Evolutionary conservation across 331 rosid genomes (phyloP), one percentile per base, ranked within the genome.

Genomic region (Rosa hybrid): DNA sequence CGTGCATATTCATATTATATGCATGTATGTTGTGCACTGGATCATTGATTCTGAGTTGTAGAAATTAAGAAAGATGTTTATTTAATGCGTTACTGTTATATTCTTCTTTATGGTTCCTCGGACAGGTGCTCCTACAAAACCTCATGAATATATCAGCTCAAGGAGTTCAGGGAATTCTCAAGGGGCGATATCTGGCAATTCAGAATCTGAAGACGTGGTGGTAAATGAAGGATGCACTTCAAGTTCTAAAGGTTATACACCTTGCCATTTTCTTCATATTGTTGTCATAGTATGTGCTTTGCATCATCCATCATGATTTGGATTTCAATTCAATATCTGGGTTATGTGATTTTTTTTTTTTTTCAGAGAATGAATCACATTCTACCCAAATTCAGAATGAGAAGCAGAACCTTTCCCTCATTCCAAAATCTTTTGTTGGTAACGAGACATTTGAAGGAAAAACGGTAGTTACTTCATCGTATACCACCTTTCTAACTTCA

Each of bases 361-460:
- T 42, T 72, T 54, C 90, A 96, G 99, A 82, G 83, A 89, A 83
- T 87, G 89, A 87, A 76, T 84, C 85, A 41, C 84, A 70, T 70
- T 59, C 85, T 59, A 30, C 56, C 27, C 87, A 88, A 83, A 83
- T 80, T 65, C 87, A 88, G 78, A 86, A 78, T 57, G 91, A 84
- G 86, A 86, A 87, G 78, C 90, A 78, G 81, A 82, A 68, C 77
- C 69, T 72, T 76, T 64, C 92, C 71, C 20, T 76, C 5, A 27
- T 46, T n/a, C 92, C 94, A 68, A 96, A 90, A 83, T 84, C 92
- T 65, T 96, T 88, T 88, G 74, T 78, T 68, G 89, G 89, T 83
- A 85, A 81, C 68, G 97, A 96, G 89, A 81, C 75, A 71, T 48
- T 86, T 75, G 99, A 96, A 20, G 94, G 94, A 73, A 93, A 91